These are phyloP conservation scores for Phytophthora capsici DNA, from an alignment of 352 stramenopile genomes.

Conservation along the genomic window DNA sequence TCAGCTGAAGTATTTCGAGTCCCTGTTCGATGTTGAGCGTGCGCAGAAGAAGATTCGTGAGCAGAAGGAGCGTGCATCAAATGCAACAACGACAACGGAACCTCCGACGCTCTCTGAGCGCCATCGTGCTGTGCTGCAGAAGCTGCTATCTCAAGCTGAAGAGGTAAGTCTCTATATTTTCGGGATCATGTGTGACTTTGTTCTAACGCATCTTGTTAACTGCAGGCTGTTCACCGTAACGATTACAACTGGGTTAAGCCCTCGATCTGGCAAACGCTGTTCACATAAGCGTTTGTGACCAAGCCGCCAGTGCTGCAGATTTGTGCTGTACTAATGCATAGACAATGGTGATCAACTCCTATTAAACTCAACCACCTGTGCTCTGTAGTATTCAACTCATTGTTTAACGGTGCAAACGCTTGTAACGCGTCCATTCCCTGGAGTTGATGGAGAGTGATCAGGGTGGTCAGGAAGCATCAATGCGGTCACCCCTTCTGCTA, in stretches of 20 bases:
- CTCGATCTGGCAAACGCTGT: slow-evolving; percentile 89
- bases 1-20: slow-evolving; percentile 98
- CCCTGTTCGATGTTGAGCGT: slow-evolving; percentile 94
- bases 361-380: slow-evolving; percentile 16
- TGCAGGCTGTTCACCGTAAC: slow-evolving; percentile 78
- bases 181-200: neutral
- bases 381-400: too few relatives aligned
- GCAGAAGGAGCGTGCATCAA: slow-evolving; percentile 55
- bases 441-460: slow-evolving; percentile 38
- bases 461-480: slow-evolving; percentile 24
- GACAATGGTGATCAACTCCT: slow-evolving; percentile 23
- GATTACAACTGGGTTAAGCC: slow-evolving; percentile 96
- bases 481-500: neutral
- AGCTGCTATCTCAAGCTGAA: slow-evolving; percentile 81
- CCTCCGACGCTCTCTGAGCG: slow-evolving; percentile 60
- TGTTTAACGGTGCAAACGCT: slow-evolving; percentile 1
- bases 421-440: slow-evolving; percentile 16
- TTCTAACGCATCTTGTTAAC: slow-evolving; percentile 10
- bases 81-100: slow-evolving; percentile 37
- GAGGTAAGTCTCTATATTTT: slow-evolving; percentile 42
- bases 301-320: too few relatives aligned
- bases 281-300: slow-evolving; percentile 50
- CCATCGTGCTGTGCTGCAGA: slow-evolving; percentile 78
- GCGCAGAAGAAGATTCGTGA: slow-evolving; percentile 84
- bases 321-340: slow-evolving; percentile 32